A percentile compares a stretch with the other conserved stretches of the same genome.
These are phyloP conservation scores for Diaporthe batatas DNA, from an alignment of 2,329 filamentous ascomycete species.

Conservation along the genomic window DNA sequence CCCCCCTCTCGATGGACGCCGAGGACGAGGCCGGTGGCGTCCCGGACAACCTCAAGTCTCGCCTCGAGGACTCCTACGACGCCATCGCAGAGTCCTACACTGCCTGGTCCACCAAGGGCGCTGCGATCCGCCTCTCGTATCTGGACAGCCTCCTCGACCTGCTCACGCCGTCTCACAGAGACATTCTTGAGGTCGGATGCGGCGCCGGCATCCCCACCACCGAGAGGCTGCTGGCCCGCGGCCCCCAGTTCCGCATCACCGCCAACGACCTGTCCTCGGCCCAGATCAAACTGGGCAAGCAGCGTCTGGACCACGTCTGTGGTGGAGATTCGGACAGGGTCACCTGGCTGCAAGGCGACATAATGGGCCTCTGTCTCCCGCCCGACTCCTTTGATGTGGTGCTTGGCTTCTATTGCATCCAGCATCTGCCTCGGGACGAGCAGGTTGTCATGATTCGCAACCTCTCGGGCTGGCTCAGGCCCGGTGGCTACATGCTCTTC, in stretches of 20 bases:
- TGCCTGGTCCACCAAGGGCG: slow-evolving; percentile 54
- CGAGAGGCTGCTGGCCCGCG: slow-evolving; percentile 50
- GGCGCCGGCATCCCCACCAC: slow-evolving; percentile 56
- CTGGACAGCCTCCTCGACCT: slow-evolving; percentile 50
- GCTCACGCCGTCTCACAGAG: slow-evolving; percentile 42
- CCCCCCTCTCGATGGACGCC: background rate
- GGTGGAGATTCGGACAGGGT: slow-evolving; percentile 37
- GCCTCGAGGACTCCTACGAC: slow-evolving; percentile 56
- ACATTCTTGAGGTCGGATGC: slow-evolving; percentile 58
- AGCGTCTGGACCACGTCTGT: slow-evolving; percentile 45
- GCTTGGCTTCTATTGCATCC: slow-evolving; percentile 62
- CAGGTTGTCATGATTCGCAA: slow-evolving; percentile 61
- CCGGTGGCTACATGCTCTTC: slow-evolving; percentile 63
- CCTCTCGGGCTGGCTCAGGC: slow-evolving; percentile 63
- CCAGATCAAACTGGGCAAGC: slow-evolving; percentile 53
- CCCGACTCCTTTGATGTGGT: slow-evolving; percentile 12
- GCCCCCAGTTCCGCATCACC: slow-evolving; percentile 46
- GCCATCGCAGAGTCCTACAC: slow-evolving; percentile 56
- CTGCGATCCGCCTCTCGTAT: slow-evolving; percentile 51
- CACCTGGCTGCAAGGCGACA: slow-evolving; percentile 36
- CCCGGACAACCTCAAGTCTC: slow-evolving; percentile 52
- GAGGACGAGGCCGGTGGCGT: background rate
- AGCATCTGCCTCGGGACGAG: slow-evolving; percentile 66
- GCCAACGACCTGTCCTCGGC: slow-evolving; percentile 58
- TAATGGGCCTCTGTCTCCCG: slow-evolving; percentile 47